Base-by-base conservation (phyloP, 2,329 filamentous ascomycete genomes). In the Sordariomycetes sp. region DNA sequence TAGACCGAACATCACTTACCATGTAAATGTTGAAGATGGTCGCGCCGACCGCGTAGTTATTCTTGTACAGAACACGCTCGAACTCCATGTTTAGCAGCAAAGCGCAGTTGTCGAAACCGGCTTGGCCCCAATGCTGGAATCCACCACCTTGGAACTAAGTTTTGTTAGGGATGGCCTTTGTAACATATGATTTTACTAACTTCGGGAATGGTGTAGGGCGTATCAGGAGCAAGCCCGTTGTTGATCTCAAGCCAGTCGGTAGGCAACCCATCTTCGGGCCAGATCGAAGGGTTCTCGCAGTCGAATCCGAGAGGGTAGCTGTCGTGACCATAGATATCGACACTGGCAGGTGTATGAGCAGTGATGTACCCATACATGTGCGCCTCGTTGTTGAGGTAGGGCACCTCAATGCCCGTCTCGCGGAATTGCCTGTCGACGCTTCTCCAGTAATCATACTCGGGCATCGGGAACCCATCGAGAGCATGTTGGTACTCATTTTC, bases 401-500 rank as follows among this genome's bases (percentile, higher is more conserved):
- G 85, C 0, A 92, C 75, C 1, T 82, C 66, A 28, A 92, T 75
- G 0, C 83, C 82, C 1, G 77, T 77, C 27, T 77, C 63, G 9
- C 74, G 66, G 15, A 75, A 73, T 48, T 86, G 80, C 21, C 86
- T 66, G 30, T 80, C 72, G 6, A 88, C 75, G 42, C 81, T 78
- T 36, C 75, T 66, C 55, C 88, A 75, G 50, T 88, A 92, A 0
- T 68, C 63, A 0, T 68, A 64, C 45, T 86, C 76, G 0, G 80
- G 80, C 42, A 81, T 84, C 1, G 57, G 53, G 4, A 70, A 59
- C 3, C 59, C 59, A 4, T 59, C 56, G 2, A 64, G 65, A 14
- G 61, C 55, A 1, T 71, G 77, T 14, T 32, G 28, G 49, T 90
- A 88, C 52, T 92, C 86, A 41, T 92, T 93, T 52, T 93, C 86